A percentile compares a stretch with the other conserved stretches of the same genome.
Evolutionary conservation across 2,329 filamentous ascomycete species (phyloP).

Genomic region (Penicillium sp.): DNA sequence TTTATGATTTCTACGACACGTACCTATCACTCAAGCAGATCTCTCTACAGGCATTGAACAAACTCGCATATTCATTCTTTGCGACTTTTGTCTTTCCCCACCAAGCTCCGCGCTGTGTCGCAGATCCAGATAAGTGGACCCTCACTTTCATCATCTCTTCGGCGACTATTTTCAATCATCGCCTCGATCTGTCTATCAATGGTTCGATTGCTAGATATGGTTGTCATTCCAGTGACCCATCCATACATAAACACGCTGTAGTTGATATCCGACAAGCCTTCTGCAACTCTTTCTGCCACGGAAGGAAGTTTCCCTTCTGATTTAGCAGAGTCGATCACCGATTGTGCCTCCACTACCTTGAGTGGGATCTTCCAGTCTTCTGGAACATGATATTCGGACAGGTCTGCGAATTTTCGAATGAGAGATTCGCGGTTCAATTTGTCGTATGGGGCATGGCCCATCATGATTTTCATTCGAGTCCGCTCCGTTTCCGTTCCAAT

Average conservation of each 20-base stretch:
- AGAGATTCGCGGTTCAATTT: conserved; percentile 31
- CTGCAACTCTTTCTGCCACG: conserved; percentile 42
- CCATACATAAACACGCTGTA: conserved; percentile 67
- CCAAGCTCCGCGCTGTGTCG: conserved; percentile 60
- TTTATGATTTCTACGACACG: not conserved
- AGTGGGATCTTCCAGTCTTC: conserved; percentile 59
- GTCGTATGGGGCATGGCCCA: conserved; percentile 46
- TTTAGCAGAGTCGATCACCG: conserved; percentile 33
- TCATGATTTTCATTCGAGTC: conserved; percentile 55
- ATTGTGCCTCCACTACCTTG: conserved; percentile 48
- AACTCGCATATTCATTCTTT: conserved; percentile 22
- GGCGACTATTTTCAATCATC: conserved; percentile 51
- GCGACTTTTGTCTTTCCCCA: conserved; percentile 59
- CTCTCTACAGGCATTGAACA: not conserved
- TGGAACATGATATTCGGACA: conserved; percentile 55
- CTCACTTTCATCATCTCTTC: conserved; percentile 46
- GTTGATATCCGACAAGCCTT: conserved; percentile 58
- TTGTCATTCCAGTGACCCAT: conserved; percentile 61
- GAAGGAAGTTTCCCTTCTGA: conserved; percentile 43
- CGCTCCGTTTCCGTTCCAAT: conserved; percentile 62
- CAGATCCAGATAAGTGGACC: conserved; percentile 63
- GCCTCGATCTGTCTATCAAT: conserved; percentile 63
- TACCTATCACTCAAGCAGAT: not conserved
- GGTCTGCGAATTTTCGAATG: conserved; percentile 37
- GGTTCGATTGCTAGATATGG: conserved; percentile 65